Percentiles rank a stretch among this genome's conserved stretches.
These are phyloP conservation scores for Zymoseptoria tritici DNA, from an alignment of 2,329 filamentous ascomycete species.

Conservation along the genomic window DNA sequence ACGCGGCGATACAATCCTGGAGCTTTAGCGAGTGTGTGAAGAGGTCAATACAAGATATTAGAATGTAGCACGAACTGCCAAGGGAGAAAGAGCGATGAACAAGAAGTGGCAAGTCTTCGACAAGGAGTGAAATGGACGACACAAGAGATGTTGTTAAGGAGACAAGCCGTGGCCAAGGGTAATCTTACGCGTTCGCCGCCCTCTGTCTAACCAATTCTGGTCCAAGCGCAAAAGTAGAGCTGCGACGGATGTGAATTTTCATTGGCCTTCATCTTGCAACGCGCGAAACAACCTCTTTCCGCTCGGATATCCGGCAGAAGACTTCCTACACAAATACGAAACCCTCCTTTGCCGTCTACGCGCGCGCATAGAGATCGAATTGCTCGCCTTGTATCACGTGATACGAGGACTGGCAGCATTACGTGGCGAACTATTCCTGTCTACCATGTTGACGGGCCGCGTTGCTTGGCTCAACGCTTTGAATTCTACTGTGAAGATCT, in stretches of 20 bases:
- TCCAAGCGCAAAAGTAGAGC: not conserved
- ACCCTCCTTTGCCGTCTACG: not conserved
- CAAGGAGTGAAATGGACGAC: not conserved
- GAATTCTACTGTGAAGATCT: not conserved
- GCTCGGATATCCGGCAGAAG: not conserved
- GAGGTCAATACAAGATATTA: not conserved
- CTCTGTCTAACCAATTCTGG: conserved; percentile 2
- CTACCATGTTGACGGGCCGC: not conserved
- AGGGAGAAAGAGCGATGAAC: not conserved
- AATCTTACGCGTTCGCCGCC: conserved; percentile 15
- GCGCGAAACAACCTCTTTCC: not conserved
- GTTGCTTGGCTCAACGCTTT: not conserved
- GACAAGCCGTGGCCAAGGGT: conserved; percentile 7
- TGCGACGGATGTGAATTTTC: not conserved
- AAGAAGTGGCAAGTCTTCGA: conserved; percentile 3
- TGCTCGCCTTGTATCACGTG: not conserved
- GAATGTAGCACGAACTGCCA: not conserved
- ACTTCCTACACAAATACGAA: not conserved
- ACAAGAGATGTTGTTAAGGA: conserved; percentile 14
- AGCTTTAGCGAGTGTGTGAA: not conserved
- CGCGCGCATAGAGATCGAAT: not conserved
- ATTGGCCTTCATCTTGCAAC: not conserved
- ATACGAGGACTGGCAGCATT: not conserved
- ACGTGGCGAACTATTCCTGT: not conserved
- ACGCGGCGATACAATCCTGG: not conserved